These are phyloP conservation scores for Starmera stellimalicola DNA, from an alignment of 1,139 yeast species.

Conservation along the genomic window DNA sequence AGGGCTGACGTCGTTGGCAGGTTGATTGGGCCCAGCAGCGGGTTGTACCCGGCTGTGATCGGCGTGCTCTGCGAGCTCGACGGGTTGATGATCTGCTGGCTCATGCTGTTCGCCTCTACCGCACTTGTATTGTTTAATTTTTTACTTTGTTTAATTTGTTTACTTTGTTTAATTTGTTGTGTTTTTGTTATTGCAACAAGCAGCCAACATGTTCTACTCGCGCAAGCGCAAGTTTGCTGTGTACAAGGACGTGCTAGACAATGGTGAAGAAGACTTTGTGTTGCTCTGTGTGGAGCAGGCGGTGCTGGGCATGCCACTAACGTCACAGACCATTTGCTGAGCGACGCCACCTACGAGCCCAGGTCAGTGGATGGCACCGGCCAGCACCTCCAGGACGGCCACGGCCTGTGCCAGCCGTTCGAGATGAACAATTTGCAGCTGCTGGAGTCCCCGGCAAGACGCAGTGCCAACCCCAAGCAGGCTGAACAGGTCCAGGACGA, in stretches of 20 bases:
- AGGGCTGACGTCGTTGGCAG: slow-evolving; percentile 15
- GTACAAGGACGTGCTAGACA: slow-evolving; percentile 4
- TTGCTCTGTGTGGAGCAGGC: background rate
- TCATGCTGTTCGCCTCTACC: background rate
- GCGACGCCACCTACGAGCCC: slow-evolving; percentile 8
- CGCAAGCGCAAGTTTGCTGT: slow-evolving; percentile 12
- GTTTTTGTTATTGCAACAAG: no score
- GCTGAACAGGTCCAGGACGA: background rate
- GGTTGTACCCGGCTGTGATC: slow-evolving; percentile 16
- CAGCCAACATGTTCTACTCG: slow-evolving; percentile 10
- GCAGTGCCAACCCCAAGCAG: no score
- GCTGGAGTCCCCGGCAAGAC: no score
- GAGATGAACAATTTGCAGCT: background rate
- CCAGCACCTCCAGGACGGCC: background rate
- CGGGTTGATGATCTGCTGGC: slow-evolving; percentile 17
- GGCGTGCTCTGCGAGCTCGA: slow-evolving; percentile 10
- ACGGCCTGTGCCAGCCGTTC: background rate
- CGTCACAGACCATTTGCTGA: slow-evolving; percentile 4
- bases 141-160: background rate
- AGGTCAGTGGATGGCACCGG: no score
- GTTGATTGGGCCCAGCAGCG: slow-evolving; percentile 19
- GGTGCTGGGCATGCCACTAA: background rate
- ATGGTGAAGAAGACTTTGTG: slow-evolving; percentile 2
- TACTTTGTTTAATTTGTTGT: no score
- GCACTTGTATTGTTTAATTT: slow-evolving; percentile 2